These are phyloP conservation scores for Penicillium crustosum DNA, from an alignment of 2,329 filamentous ascomycete species.

Conservation along the genomic window DNA sequence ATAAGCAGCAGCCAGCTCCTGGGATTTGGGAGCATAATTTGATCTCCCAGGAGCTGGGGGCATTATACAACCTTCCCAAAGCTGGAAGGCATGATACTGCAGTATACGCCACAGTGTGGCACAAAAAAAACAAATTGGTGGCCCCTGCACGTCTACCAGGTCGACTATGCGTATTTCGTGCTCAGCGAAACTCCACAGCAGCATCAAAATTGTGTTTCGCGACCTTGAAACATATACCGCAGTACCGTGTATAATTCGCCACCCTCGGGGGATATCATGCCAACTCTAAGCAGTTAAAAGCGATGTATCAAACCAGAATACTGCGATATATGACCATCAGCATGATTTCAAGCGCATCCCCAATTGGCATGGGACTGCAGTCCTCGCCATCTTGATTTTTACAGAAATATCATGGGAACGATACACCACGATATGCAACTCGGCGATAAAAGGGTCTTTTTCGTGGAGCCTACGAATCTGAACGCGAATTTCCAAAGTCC, in stretches of 20 bases:
- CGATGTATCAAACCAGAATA: not conserved
- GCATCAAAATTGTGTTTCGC: not conserved
- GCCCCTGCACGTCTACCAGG: not conserved
- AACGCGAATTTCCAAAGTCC: not conserved
- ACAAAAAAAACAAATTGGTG: not conserved
- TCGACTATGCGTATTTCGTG: not conserved
- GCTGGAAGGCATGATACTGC: not conserved
- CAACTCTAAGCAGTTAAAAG: not conserved
- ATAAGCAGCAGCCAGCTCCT: not conserved
- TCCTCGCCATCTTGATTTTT: conserved; percentile 36
- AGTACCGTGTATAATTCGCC: not conserved
- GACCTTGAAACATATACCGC: not conserved
- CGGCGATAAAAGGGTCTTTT: not conserved
- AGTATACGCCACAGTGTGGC: not conserved
- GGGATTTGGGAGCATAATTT: not conserved
- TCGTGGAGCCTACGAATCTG: not conserved
- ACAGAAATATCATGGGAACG: not conserved
- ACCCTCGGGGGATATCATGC: not conserved
- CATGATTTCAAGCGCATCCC: conserved; percentile 44
- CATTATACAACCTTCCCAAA: not conserved
- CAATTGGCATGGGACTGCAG: conserved; percentile 39
- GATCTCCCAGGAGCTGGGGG: not conserved
- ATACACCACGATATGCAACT: not conserved
- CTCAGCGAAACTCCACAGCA: not conserved
- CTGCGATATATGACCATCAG: conserved; percentile 15